These are phyloP conservation scores for Paramecium sexaurelia DNA, from an alignment of 73 alveolate genomes.

Conservation along the genomic window DNA sequence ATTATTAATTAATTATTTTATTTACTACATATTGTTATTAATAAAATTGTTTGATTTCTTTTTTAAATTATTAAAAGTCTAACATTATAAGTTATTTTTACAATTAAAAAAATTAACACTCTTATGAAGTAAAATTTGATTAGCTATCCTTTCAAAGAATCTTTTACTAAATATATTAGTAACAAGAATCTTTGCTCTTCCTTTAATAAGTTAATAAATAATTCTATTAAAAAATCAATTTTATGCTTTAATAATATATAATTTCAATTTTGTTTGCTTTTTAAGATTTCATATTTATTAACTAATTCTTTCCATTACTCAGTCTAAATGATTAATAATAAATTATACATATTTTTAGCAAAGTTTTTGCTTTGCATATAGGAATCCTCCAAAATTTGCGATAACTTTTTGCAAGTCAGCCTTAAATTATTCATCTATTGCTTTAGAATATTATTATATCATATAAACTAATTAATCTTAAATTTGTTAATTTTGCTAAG, in stretches of 20 bases:
- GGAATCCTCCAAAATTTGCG: conserved; percentile 20
- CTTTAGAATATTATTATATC: conserved; percentile 5
- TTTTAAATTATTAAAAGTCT: no score
- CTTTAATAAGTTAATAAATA: no score
- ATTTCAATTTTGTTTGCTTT: not conserved
- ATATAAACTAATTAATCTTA: not conserved
- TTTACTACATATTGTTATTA: no score
- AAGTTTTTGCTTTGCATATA: not conserved
- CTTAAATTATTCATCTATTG: not conserved
- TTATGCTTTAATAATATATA: not conserved
- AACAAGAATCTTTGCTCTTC: no score
- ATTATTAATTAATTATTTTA: no score
- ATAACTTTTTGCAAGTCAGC: not conserved
- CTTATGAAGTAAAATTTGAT: no score
- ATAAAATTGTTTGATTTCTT: no score
- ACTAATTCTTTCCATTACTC: conserved; percentile 13
- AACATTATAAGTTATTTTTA: no score
- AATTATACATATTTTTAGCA: conserved; percentile 2
- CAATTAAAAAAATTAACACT: no score
- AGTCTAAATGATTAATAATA: not conserved
- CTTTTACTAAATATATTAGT: no score
- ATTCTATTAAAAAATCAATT: no score
- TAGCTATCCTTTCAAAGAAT: no score
- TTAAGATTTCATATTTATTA: not conserved
- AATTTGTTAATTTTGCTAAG: not conserved